These are phyloP conservation scores for Polychytrium aggregatum DNA, from an alignment of 192 early-diverging fungal species.

Conservation along the genomic window DNA sequence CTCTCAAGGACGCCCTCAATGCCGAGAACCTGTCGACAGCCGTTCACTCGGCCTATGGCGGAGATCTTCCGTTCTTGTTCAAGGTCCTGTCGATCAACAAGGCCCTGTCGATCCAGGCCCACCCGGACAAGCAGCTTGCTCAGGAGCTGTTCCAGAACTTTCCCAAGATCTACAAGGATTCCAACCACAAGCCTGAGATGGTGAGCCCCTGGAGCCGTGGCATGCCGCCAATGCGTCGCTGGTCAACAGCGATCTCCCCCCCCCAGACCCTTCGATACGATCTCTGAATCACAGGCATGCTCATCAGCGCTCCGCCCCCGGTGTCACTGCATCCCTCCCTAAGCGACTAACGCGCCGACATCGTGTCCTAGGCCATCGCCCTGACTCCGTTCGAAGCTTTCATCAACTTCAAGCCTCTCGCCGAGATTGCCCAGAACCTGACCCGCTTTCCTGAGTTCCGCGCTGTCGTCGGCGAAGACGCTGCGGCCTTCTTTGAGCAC, in stretches of 20 bases:
- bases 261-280: too few relatives aligned
- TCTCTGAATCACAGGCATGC: too few relatives aligned
- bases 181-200: constrained; percentile 95
- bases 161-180: constrained; percentile 87
- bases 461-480: constrained; percentile 47
- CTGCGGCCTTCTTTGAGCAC: constrained; percentile 22
- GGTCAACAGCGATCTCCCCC: too few relatives aligned
- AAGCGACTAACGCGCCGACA: too few relatives aligned
- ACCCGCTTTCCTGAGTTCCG: constrained; percentile 68
- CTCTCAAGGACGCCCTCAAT: constrained; percentile 58
- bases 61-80: constrained; percentile 93
- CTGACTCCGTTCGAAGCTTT: constrained; percentile 91
- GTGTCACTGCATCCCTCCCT: too few relatives aligned
- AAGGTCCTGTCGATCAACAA: constrained; percentile 65
- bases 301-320: too few relatives aligned
- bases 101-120: constrained; percentile 95
- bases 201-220: constrained; percentile 8
- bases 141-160: constrained; percentile 50
- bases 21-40: constrained; percentile 31
- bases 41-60: constrained; percentile 50
- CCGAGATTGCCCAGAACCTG: constrained; percentile 59
- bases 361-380: constrained; percentile 56
- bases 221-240: too few relatives aligned
- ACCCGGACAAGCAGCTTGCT: constrained; percentile 89
- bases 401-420: constrained; percentile 80